A percentile compares a stretch with the other conserved stretches of the same genome.
Evolutionary conservation across 805 yeast genomes (phyloP).

Genomic region (Tetrapisispora iriomotensis): DNA sequence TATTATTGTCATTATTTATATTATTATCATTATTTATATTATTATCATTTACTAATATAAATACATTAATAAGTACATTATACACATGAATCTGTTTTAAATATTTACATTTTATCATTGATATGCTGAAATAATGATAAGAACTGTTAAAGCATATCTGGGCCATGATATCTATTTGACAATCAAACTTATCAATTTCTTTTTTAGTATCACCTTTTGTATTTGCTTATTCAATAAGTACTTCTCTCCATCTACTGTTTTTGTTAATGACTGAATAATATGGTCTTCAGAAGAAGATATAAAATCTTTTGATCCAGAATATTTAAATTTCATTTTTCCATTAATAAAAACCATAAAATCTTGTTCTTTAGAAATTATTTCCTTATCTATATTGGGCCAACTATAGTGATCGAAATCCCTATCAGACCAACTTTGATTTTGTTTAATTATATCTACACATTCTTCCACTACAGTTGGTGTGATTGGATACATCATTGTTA

Average conservation of each 20-base stretch:
- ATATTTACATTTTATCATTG: no score
- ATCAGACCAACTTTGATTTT: conserved; percentile 6
- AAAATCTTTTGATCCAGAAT: conserved; percentile 31
- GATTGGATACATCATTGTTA: conserved; percentile 67
- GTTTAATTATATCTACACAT: conserved; percentile 47
- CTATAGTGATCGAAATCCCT: conserved; percentile 26
- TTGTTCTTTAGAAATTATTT: conserved; percentile 29
- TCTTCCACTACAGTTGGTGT: conserved; percentile 80
- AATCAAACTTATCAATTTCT: conserved; percentile 39
- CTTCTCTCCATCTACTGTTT: conserved; percentile 31
- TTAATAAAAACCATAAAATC: conserved; percentile 58
- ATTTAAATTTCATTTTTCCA: conserved; percentile 54
- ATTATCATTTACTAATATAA: no score
- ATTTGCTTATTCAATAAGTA: conserved; percentile 35
- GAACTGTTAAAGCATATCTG: no score
- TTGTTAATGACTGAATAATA: conserved; percentile 31
- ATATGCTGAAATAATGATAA: no score
- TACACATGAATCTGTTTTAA: not conserved
- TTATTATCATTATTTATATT: no score
- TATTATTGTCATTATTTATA: no score
- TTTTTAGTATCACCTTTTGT: conserved; percentile 47
- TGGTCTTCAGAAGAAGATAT: conserved; percentile 27
- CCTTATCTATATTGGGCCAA: conserved; percentile 53
- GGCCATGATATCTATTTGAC: no score
- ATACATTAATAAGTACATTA: not conserved